phyloP scores from a whole-genome alignment of 2,329 filamentous ascomycete species.

The Lasiodiplodia citricola region DNA sequence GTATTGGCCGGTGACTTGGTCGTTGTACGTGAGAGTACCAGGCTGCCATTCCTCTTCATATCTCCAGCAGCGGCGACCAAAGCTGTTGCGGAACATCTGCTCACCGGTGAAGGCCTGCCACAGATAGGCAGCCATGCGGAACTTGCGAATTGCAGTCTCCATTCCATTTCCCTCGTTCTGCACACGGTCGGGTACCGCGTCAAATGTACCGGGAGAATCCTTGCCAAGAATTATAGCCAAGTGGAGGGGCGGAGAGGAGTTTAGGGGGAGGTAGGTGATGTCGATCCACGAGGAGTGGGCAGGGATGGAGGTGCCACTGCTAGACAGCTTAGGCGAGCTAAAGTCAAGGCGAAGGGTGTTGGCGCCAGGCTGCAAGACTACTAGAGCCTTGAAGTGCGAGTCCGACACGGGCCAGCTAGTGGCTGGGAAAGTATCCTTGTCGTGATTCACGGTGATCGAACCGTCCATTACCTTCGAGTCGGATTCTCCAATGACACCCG shows the following conservation, averaged over 20 bases:
- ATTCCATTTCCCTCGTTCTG: conserved; percentile 83
- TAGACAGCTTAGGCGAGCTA: conserved; percentile 77
- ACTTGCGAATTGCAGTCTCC: conserved; percentile 83
- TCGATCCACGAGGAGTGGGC: conserved; percentile 81
- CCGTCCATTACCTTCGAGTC: conserved; percentile 74
- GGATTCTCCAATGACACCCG: conserved; percentile 80
- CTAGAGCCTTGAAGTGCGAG: conserved; percentile 88
- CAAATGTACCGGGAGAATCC: conserved; percentile 85
- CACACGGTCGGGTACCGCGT: conserved; percentile 75
- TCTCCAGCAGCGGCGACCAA: conserved; percentile 84
- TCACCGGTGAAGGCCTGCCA: conserved; percentile 98
- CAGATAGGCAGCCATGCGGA: conserved; percentile 91
- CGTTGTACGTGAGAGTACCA: conserved; percentile 77
- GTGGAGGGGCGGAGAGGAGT: conserved; percentile 81
- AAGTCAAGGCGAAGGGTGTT: conserved; percentile 92
- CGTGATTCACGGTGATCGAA: conserved; percentile 75
- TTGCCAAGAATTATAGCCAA: conserved; percentile 85
- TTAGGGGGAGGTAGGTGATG: conserved; percentile 84
- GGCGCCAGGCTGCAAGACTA: conserved; percentile 88
- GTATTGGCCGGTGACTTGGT: conserved; percentile 73
- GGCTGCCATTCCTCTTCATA: conserved; percentile 96
- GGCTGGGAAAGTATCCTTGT: conserved; percentile 84
- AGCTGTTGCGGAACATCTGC: conserved; percentile 89
- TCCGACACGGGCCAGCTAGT: conserved; percentile 86
- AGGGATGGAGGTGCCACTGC: conserved; percentile 68